A percentile compares a stretch with the other conserved stretches of the same genome.
Conservation (phyloP, 2,329 filamentous ascomycete genomes). For the Hirsutella minnesotensis region DNA sequence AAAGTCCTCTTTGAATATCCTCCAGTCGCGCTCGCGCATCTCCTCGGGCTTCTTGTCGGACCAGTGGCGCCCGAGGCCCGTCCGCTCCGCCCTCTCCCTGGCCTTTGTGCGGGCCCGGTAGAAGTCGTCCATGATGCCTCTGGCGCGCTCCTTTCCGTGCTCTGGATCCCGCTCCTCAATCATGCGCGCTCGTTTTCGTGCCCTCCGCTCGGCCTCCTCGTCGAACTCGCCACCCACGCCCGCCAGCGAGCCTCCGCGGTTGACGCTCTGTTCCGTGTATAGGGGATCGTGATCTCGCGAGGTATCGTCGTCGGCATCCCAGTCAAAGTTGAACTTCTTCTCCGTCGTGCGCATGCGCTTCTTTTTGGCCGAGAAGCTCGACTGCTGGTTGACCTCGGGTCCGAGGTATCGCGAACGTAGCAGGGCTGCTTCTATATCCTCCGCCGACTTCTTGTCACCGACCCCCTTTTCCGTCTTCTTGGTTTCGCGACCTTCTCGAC, state of each 20-base stretch:
- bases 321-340: constrained; percentile 98
- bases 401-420: constrained; percentile 83
- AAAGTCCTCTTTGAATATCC: constrained; percentile 99
- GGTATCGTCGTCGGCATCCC: constrained; percentile 92
- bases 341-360: constrained; percentile 87
- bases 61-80: constrained; percentile 85
- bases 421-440: constrained; percentile 61
- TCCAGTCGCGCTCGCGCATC: constrained; percentile 97
- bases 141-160: constrained; percentile 63
- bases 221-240: constrained; percentile 40
- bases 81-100: constrained; percentile 60
- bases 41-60: constrained; percentile 83
- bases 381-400: constrained; percentile 68
- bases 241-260: constrained; percentile 27
- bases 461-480: constrained; percentile 24
- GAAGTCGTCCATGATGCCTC: constrained; percentile 69
- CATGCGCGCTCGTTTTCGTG: constrained; percentile 49
- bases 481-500: constrained; percentile 22
- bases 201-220: constrained; percentile 41
- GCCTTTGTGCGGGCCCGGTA: constrained; percentile 53
- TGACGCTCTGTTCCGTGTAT: constrained; percentile 34
- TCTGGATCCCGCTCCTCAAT: constrained; percentile 66
- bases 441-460: constrained; percentile 30
- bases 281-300: constrained; percentile 56
- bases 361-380: constrained; percentile 89